Conservation (phyloP, 2,329 filamentous ascomycete genomes). For the Ascochyta fabae region DNA sequence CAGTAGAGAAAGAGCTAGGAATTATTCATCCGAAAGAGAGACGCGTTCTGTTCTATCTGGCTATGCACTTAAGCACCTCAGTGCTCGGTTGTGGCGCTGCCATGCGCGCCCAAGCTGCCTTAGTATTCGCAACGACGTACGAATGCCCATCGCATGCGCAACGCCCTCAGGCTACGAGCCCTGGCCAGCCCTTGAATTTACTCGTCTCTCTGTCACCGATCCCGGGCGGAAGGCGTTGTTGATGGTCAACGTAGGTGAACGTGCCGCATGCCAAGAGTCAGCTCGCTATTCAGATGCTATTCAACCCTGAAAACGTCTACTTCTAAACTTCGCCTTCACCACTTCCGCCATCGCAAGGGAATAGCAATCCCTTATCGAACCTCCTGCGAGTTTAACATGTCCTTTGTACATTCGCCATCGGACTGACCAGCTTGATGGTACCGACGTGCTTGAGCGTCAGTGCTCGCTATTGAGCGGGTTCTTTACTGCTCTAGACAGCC, state of each 20-base stretch:
- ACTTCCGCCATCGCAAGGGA: conserved; percentile 15
- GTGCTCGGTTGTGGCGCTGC: not conserved
- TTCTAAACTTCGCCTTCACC: conserved; percentile 20
- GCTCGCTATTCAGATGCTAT: conserved; percentile 35
- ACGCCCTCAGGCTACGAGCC: not conserved
- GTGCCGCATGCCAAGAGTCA: conserved; percentile 26
- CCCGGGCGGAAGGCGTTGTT: not conserved
- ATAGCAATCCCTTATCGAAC: conserved; percentile 24
- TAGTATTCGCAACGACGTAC: not conserved
- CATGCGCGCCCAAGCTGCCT: not conserved
- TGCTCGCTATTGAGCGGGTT: conserved; percentile 1
- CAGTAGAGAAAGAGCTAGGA: conserved; percentile 3
- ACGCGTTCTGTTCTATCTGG: not conserved
- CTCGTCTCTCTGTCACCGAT: not conserved
- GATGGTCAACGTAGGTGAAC: not conserved
- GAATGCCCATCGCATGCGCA: not conserved
- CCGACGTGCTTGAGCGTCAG: conserved; percentile 10
- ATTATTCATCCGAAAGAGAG: not conserved
- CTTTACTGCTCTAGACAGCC: conserved; percentile 9
- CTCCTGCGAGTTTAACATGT: conserved; percentile 1
- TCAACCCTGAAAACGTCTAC: conserved; percentile 35
- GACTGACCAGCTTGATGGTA: conserved; percentile 6
- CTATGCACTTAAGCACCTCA: not conserved
- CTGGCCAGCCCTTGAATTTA: not conserved
- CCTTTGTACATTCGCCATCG: conserved; percentile 20